Conservation (phyloP, 2,329 filamentous ascomycete species). For the Teratosphaeria epicoccoides region DNA sequence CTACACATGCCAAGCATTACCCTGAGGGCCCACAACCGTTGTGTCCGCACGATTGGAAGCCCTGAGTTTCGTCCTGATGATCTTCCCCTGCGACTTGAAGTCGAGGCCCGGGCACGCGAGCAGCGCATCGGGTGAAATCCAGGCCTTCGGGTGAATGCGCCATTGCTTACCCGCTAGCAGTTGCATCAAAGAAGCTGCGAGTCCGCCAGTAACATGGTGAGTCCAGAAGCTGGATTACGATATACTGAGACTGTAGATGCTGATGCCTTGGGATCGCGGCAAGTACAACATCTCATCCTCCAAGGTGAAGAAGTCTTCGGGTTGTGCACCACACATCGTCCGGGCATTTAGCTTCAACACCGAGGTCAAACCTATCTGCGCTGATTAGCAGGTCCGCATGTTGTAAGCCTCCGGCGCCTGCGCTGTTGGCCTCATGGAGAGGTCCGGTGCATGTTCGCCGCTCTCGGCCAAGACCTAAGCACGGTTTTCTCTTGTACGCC, state of each 20-base stretch:
- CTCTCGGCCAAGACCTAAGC: too few relatives aligned
- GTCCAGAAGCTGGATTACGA: neutral
- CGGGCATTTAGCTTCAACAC: slow-evolving; percentile 13
- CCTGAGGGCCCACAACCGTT: slow-evolving; percentile 9
- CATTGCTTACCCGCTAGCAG: slow-evolving; percentile 15
- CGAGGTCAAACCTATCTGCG: too few relatives aligned
- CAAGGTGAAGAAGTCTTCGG: slow-evolving; percentile 13
- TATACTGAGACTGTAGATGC: slow-evolving; percentile 15
- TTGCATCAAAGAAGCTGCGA: slow-evolving; percentile 12
- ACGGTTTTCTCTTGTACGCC: too few relatives aligned
- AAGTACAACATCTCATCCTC: slow-evolving; percentile 16
- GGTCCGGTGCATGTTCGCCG: too few relatives aligned
- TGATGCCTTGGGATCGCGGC: slow-evolving; percentile 12
- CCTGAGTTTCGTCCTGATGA: slow-evolving; percentile 6
- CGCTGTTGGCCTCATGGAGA: too few relatives aligned
- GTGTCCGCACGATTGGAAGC: slow-evolving; percentile 13
- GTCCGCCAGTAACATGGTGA: neutral
- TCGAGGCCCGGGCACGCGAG: slow-evolving; percentile 13
- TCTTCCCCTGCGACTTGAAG: slow-evolving; percentile 12
- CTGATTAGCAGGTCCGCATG: too few relatives aligned
- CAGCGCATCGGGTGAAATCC: slow-evolving; percentile 14
- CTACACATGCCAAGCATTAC: slow-evolving; percentile 1
- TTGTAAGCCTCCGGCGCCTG: too few relatives aligned
- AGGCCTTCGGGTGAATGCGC: slow-evolving; percentile 11
- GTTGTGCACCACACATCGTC: slow-evolving; percentile 14